Base-by-base conservation (phyloP, 2,329 filamentous ascomycete genomes). In the Ceratocystis cubensis region DNA sequence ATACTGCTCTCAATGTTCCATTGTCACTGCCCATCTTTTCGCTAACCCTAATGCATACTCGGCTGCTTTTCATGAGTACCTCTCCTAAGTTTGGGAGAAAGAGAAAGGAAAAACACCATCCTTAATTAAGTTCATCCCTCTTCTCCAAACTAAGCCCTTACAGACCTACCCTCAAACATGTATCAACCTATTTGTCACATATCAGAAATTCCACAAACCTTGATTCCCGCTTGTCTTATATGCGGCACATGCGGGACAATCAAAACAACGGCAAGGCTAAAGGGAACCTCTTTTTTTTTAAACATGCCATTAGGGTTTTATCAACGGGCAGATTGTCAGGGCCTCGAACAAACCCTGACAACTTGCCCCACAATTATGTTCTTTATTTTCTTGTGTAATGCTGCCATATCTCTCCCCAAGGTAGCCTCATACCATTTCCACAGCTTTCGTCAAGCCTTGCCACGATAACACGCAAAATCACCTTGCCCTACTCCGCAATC, bases 211-310 rank as follows among this genome's bases (percentile, higher is more conserved):
- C 56, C 56, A 59, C 28, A 17, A 59, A 59, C 56, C 22, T 59
- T 48, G 46, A 41, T 41, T 41, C 8, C 46, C 20, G 46, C 20
- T 20, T 53, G 20, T 59, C 56, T 28, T 13, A 25, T 50, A 15
- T 56, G 50, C 28, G 56, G 56, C 56, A 37, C 56, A 59, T 28
- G 56, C 56, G 28, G 56, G 25, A 33, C 46, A 57, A 57, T 57
- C 22, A 50, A 22, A 50, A 22, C 17, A 20, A 20, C 10, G 22
- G 17, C 53, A 30, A 57, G 22, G 25, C 15, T 17, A 56, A 56
- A 20, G 37, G 3, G 37, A 41, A 41, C 37, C 37, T 41, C 37
- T 41, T 1, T 4, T 13, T 13, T 4, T 3, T 41, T 3, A 41
- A 41, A 41, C 37, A 41, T 41, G 37, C 10, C 10, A 41, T 41